These are phyloP conservation scores for Calonectria henricotiae DNA, from an alignment of 2,329 filamentous ascomycete species.

Conservation along the genomic window DNA sequence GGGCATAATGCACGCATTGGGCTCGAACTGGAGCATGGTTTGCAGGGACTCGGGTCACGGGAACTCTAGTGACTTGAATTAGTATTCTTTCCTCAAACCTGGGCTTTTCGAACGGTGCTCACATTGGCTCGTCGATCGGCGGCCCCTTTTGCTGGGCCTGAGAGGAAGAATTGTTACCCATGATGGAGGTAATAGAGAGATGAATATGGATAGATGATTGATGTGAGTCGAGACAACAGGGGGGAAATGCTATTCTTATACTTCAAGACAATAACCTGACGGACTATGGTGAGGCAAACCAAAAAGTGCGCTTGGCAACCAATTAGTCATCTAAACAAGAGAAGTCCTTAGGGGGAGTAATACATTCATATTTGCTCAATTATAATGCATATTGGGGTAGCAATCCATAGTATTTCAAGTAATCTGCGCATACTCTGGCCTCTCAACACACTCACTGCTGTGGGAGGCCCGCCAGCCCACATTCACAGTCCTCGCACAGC, in stretches of 20 bases:
- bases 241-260: neutral
- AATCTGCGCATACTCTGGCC: too few relatives aligned
- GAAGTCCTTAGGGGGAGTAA: neutral
- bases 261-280: neutral
- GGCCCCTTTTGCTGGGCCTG: neutral
- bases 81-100: neutral
- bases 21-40: neutral
- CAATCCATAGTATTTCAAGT: too few relatives aligned
- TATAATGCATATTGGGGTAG: too few relatives aligned
- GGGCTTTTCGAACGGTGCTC: neutral
- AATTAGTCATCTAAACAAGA: neutral
- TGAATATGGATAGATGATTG: neutral
- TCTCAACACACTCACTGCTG: neutral
- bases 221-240: neutral
- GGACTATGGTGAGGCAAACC: neutral
- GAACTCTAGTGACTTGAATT: neutral
- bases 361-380: too few relatives aligned
- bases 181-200: neutral
- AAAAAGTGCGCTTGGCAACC: neutral
- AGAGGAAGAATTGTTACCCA: neutral
- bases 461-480: neutral
- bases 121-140: neutral
- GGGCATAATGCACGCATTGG: neutral
- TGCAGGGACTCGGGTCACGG: neutral
- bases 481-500: neutral